Evolutionary conservation across 2,329 filamentous ascomycete species (phyloP).

Genomic region (Aspergillus thermomutatus): DNA sequence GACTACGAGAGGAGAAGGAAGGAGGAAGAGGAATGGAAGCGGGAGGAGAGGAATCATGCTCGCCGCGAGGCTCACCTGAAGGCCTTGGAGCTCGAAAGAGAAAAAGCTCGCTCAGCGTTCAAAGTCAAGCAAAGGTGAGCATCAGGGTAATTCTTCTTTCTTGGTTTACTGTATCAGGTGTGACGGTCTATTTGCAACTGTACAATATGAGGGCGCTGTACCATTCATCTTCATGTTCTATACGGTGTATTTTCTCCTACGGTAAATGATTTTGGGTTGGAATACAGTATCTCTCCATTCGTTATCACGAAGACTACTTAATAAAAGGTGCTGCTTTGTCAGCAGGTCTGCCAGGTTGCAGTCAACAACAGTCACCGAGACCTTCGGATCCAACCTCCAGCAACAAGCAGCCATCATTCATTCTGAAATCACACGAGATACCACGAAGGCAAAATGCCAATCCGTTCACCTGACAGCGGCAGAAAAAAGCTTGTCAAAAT

Average conservation of each 20-base stretch:
- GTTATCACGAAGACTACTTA: not conserved
- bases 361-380: not conserved
- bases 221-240: conserved; percentile 6
- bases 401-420: not conserved
- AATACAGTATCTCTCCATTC: conserved; percentile 1
- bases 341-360: not conserved
- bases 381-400: not conserved
- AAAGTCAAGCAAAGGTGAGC: conserved; percentile 12
- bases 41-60: conserved; percentile 35
- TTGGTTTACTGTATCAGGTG: not conserved
- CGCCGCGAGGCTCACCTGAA: conserved; percentile 25
- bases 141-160: not conserved
- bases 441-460: not conserved
- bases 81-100: conserved; percentile 21
- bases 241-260: not conserved
- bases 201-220: conserved; percentile 13
- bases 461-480: too few species aligned
- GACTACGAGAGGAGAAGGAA: conserved; percentile 29
- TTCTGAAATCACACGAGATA: not conserved
- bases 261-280: not conserved
- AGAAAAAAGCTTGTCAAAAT: not conserved
- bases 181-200: conserved; percentile 5
- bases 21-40: conserved; percentile 30
- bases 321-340: not conserved
- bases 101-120: conserved; percentile 20